Percentiles rank a stretch among this genome's conserved stretches.
phyloP scores from a whole-genome alignment of 768 basidiomycete species.

The Tremella fuciformis region DNA sequence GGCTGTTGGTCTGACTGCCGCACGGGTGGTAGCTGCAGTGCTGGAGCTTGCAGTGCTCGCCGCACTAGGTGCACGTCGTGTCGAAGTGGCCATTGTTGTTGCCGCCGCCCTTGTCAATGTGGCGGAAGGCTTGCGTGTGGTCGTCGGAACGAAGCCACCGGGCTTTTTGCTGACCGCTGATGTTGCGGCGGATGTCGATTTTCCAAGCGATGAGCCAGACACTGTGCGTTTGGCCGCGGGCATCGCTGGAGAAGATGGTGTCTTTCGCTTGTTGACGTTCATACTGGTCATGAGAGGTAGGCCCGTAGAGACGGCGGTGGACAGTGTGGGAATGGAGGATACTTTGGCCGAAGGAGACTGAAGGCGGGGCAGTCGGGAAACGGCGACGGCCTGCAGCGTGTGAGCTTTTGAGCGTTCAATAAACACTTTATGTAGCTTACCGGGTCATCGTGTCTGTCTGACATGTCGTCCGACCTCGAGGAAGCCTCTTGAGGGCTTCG shows the following conservation, averaged over 20 bases:
- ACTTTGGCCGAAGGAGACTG: slow-evolving; percentile 31
- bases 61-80: slow-evolving; percentile 15
- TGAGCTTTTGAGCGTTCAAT: not conserved
- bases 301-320: slow-evolving; percentile 4
- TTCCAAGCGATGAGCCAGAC: slow-evolving; percentile 16
- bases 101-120: not conserved
- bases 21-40: not conserved
- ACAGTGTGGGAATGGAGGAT: slow-evolving; percentile 30
- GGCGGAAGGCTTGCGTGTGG: slow-evolving; percentile 10
- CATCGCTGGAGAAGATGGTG: slow-evolving; percentile 28
- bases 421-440: slow-evolving; percentile 18
- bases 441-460: slow-evolving; percentile 37
- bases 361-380: slow-evolving; percentile 36
- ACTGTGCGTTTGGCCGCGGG: slow-evolving; percentile 16
- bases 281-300: slow-evolving; percentile 16
- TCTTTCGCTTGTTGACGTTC: slow-evolving; percentile 37
- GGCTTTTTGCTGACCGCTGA: slow-evolving; percentile 20
- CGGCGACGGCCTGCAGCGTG: slow-evolving; percentile 20
- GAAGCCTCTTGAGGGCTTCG: too few species aligned
- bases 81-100: slow-evolving; percentile 7
- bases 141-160: slow-evolving; percentile 13
- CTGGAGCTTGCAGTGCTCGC: slow-evolving; percentile 17
- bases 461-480: slow-evolving; percentile 21
- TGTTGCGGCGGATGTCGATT: slow-evolving; percentile 19
- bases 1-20: slow-evolving; percentile 16